These are phyloP conservation scores for Fraxinus sp. DNA, from an alignment of 305 asterid genomes.

Conservation along the genomic window DNA sequence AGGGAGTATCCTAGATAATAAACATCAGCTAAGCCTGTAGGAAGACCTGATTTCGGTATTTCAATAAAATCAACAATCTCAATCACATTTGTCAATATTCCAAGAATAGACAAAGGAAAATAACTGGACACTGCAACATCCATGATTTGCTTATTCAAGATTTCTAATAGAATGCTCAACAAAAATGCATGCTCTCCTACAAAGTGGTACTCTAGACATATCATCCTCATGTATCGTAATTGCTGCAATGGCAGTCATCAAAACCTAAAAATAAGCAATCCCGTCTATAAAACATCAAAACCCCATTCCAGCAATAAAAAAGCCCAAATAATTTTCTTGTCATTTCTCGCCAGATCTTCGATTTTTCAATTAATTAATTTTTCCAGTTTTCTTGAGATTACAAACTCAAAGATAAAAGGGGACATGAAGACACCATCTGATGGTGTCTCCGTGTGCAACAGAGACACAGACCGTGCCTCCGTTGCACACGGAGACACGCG, in stretches of 20 bases:
- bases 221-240: conserved; percentile 34
- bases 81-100: conserved; percentile 43
- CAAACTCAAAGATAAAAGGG: neutral
- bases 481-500: too few relatives aligned
- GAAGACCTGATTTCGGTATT: conserved; percentile 48
- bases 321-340: conserved; percentile 6
- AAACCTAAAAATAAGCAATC: neutral
- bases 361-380: too few relatives aligned
- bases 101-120: conserved; percentile 42
- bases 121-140: conserved; percentile 38
- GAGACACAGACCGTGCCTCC: too few relatives aligned
- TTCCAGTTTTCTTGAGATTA: too few relatives aligned
- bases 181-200: conserved; percentile 54
- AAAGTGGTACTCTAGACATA: conserved; percentile 16
- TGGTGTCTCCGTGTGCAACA: too few relatives aligned
- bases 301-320: neutral
- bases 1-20: conserved; percentile 71
- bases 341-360: conserved; percentile 41
- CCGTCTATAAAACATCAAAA: neutral
- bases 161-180: conserved; percentile 55
- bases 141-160: conserved; percentile 44
- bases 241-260: conserved; percentile 23
- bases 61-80: conserved; percentile 42
- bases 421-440: too few relatives aligned
- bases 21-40: conserved; percentile 51